A percentile compares a stretch with the other conserved stretches of the same genome.
Evolutionary conservation across 371 early-diverging fungal species (phyloP).

Genomic region (Choanephora cucurbitarum): DNA sequence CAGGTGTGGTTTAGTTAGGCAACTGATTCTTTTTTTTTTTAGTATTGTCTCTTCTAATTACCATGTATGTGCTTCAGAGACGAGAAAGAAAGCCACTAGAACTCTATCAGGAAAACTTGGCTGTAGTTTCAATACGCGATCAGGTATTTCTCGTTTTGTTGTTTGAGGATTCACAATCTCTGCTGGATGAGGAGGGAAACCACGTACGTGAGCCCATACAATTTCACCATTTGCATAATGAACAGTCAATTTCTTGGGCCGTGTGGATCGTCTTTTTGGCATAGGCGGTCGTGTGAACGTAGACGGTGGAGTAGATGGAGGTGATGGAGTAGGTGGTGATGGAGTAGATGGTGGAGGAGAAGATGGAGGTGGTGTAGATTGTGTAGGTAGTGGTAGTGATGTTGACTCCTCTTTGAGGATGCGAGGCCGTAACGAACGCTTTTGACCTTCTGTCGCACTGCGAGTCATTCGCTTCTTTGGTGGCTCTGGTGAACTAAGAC

Average conservation of each 20-base stretch:
- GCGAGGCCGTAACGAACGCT: constrained; percentile 6
- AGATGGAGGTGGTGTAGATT: too few relatives aligned
- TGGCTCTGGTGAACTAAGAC: background rate
- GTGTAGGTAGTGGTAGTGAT: background rate
- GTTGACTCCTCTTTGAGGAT: constrained; percentile 1
- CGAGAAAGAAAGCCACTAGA: constrained; percentile 6
- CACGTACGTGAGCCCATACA: constrained; percentile 45
- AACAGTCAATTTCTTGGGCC: background rate
- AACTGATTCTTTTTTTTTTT: too few relatives aligned
- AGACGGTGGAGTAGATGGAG: too few relatives aligned
- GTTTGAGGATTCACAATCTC: background rate
- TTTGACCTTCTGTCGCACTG: constrained; percentile 7
- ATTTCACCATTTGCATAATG: constrained; percentile 17
- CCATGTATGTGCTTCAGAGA: constrained; percentile 30
- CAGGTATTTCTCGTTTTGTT: background rate
- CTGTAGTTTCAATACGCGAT: background rate
- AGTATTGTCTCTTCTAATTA: constrained; percentile 14
- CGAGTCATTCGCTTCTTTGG: constrained; percentile 1
- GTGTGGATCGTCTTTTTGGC: too few relatives aligned
- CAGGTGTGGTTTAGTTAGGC: too few relatives aligned
- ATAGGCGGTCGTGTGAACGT: too few relatives aligned
- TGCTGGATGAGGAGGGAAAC: constrained; percentile 43
- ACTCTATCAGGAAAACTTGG: constrained; percentile 5
- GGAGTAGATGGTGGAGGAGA: too few relatives aligned
- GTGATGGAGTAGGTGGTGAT: too few relatives aligned